Evolutionary conservation across 495 filamentous ascomycete species (phyloP), one percentile per base, ranked within the genome.

Genomic region (Neurospora sp.): DNA sequence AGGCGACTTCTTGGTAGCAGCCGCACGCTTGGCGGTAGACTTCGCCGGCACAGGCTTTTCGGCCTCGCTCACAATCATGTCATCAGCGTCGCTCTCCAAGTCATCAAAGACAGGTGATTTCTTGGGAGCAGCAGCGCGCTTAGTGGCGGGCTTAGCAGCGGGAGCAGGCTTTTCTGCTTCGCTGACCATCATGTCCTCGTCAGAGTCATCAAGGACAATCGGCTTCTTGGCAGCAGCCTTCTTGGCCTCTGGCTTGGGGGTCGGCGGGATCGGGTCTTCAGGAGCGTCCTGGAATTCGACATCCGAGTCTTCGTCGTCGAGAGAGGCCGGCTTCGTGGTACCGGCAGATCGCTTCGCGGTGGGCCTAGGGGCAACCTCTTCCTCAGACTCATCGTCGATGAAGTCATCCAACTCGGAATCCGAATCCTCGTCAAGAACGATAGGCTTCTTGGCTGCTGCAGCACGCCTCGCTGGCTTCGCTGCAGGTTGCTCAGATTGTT

Each of bases 51-150:
- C 69, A 16, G 70, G 48, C 73, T 41, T 77, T 14, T 72, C 41
- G 27, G 20, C 54, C 62, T 77, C 76, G 39, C 69, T 79, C 27
- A 81, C 41, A 9, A 77, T 70, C 76, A 78, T 78, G 48, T 78
- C 80, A 37, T 81, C 80, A 31, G 83, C 82, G 62, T 86, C 85
- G 40, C 82, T 83, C 54, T 84, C 82, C 0, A 66, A 7, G 48
- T 84, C 76, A 71, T 87, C 86, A n/a, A 87, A 77, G 54, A 85
- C 76, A 70, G 83, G 85, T 48, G 73, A 77, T 72, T 82, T 87
- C 73, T 86, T 86, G n/a, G 81, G n/a, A 72, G 80, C 82, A 69
- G 85, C 79, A n/a, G 83, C 76, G 37, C 84, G 82, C 75, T 84
- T 86, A 74, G 48, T 76, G 54, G 54, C 54, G 14, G 54, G 54